Evolutionary conservation across 805 yeast species (phyloP).

Genomic region (Pichia thaimueangensis): DNA sequence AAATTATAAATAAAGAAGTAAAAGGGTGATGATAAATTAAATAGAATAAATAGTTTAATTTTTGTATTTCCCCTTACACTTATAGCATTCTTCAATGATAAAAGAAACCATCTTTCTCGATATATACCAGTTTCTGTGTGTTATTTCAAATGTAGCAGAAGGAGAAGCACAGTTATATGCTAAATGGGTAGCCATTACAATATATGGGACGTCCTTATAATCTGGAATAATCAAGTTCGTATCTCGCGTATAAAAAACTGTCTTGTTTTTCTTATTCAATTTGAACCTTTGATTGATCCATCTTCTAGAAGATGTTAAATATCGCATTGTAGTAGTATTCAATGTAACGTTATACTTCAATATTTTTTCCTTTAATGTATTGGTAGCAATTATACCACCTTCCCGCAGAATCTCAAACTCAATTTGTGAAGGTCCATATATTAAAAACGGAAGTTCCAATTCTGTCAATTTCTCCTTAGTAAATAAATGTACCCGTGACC

Average conservation of each 20-base stretch:
- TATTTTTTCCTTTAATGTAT: conserved; percentile 21
- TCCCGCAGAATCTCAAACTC: conserved; percentile 25
- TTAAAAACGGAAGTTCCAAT: conserved; percentile 21
- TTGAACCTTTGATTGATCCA: conserved; percentile 30
- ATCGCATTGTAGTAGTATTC: conserved; percentile 26
- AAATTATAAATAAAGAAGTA: no score
- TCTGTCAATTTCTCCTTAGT: conserved; percentile 11
- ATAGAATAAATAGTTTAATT: background rate
- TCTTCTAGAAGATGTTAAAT: conserved; percentile 27
- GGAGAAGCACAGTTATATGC: conserved; percentile 21
- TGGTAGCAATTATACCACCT: conserved; percentile 26
- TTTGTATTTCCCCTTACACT: conserved; percentile 12
- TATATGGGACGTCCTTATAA: conserved; percentile 25
- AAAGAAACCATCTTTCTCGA: conserved; percentile 25
- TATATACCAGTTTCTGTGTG: conserved; percentile 27
- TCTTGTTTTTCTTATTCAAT: conserved; percentile 14
- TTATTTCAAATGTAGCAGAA: conserved; percentile 22
- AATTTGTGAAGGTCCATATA: conserved; percentile 29
- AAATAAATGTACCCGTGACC: conserved; percentile 8
- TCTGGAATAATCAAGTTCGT: conserved; percentile 26
- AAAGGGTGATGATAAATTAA: background rate
- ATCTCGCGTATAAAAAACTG: conserved; percentile 26
- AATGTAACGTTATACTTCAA: conserved; percentile 21
- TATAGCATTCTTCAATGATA: conserved; percentile 19
- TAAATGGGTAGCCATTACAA: conserved; percentile 27